Percentiles rank a stretch among this genome's conserved stretches.
Conservation (phyloP, 1,139 yeast species). For the Saccharomyces pastorianus region DNA sequence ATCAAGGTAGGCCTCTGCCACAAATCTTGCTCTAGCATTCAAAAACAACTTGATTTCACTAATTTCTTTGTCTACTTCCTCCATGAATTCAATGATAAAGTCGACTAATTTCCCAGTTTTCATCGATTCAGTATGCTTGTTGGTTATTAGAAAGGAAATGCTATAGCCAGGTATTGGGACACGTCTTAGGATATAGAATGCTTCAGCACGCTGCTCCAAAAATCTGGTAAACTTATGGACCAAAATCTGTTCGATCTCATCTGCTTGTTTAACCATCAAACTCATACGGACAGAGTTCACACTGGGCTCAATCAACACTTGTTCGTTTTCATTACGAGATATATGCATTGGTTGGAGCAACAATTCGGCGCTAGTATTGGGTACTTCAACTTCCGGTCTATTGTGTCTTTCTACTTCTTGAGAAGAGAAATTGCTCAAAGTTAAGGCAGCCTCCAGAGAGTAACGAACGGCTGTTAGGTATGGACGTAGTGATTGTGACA, state of each 20-base stretch:
- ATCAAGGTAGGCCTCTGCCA: constrained; percentile 82
- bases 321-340: constrained; percentile 89
- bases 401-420: constrained; percentile 97
- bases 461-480: constrained; percentile 89
- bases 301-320: constrained; percentile 86
- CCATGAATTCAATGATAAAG: constrained; percentile 96
- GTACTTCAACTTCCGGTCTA: constrained; percentile 89
- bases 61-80: constrained; percentile 96
- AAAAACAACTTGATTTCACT: constrained; percentile 96
- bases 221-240: constrained; percentile 92
- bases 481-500: constrained; percentile 92
- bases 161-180: constrained; percentile 84
- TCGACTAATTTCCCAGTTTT: constrained; percentile 91
- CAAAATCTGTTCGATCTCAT: constrained; percentile 88
- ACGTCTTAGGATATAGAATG: constrained; percentile 84
- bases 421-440: constrained; percentile 89
- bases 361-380: constrained; percentile 66
- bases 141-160: constrained; percentile 86
- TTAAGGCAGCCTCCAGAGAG: constrained; percentile 87
- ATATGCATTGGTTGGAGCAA: constrained; percentile 82
- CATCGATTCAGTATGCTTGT: constrained; percentile 93
- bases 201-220: constrained; percentile 91
- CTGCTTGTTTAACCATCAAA: constrained; percentile 91
- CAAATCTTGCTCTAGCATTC: constrained; percentile 95
- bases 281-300: constrained; percentile 85